Evolutionary conservation across 371 early-diverging fungal genomes (phyloP), one percentile per base, ranked within the genome.

Genomic region (Smittium mucronatum): DNA sequence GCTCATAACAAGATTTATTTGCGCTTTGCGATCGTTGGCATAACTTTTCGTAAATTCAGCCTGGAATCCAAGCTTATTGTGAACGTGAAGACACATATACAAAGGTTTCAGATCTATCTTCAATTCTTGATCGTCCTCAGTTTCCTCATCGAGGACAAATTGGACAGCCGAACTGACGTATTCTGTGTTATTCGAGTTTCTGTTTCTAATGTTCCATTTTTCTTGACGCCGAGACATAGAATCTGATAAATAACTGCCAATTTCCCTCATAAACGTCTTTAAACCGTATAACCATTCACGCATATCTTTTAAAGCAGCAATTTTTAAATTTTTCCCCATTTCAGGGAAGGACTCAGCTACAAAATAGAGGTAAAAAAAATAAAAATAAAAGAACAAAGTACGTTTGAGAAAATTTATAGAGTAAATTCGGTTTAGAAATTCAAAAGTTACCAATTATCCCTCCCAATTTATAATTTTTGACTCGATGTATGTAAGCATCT

Each of bases 1-100:
- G 15, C 70, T 72, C 59, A 71, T 65, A 35, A 75, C 36, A 29
- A 73, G 70, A 57, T 70, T 70, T 59, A 68, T 71, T 69, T 78
- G 75, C 78, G 86, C 87, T 75, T 85, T 79, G 71, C 98, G 86
- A 75, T 94, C 92, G 69, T 95, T 94, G 70, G 94, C 89, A 74
- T 91, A 98, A 59, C 87, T 86, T n/a, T 84, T 76, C 72, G 89
- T 89, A 73, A 98, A 90, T 74, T 93, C 91, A 30, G 85, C 82
- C 34, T 90, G 85, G 59, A 87, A 87, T 0, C 93, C 94, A 11
- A 98, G 85, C 26, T 93, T 91, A 70, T 91, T 91, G 75, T 94
- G 87, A 47, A 98, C 95, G 73, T 97, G 94, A 58, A 97, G 83
- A 72, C 97, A 93, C 76, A 93, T 93, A 81, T 93, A 96, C 64